Conservation (phyloP, 2,329 filamentous ascomycete genomes). For the Colletotrichum cereale region DNA sequence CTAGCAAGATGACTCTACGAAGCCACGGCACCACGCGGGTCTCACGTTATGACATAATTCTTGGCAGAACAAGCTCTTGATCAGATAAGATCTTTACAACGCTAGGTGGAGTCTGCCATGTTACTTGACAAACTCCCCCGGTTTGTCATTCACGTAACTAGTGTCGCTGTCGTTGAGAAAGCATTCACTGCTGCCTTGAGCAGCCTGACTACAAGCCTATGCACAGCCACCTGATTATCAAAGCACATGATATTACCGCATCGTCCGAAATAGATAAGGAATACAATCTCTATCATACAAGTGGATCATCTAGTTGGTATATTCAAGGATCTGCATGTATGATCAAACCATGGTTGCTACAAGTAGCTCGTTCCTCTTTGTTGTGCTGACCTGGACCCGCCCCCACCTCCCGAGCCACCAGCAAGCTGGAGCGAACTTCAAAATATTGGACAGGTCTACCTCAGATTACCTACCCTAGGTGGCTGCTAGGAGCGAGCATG, state of each 20-base stretch:
- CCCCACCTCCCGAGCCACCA: background rate
- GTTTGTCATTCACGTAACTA: too few species aligned
- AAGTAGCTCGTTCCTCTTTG: background rate
- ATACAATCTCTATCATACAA: background rate
- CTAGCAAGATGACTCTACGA: background rate
- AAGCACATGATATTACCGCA: too few species aligned
- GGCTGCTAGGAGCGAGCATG: constrained; percentile 8
- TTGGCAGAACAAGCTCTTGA: background rate
- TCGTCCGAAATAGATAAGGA: too few species aligned
- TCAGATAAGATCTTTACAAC: too few species aligned
- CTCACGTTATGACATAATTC: background rate
- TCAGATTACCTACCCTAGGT: background rate
- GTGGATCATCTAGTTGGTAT: too few species aligned
- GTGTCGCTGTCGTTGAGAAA: too few species aligned
- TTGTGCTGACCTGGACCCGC: background rate
- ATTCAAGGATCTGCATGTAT: background rate
- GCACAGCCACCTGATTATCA: too few species aligned
- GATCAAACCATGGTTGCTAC: background rate
- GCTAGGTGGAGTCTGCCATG: too few species aligned
- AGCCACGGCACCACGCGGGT: background rate
- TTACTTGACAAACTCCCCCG: too few species aligned
- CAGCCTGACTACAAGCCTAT: too few species aligned
- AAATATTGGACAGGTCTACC: background rate
- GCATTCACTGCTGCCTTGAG: too few species aligned
- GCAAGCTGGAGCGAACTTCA: background rate